Evolutionary conservation across 371 early-diverging fungal genomes (phyloP).

Genomic region (Actinomortierella wolfii): DNA sequence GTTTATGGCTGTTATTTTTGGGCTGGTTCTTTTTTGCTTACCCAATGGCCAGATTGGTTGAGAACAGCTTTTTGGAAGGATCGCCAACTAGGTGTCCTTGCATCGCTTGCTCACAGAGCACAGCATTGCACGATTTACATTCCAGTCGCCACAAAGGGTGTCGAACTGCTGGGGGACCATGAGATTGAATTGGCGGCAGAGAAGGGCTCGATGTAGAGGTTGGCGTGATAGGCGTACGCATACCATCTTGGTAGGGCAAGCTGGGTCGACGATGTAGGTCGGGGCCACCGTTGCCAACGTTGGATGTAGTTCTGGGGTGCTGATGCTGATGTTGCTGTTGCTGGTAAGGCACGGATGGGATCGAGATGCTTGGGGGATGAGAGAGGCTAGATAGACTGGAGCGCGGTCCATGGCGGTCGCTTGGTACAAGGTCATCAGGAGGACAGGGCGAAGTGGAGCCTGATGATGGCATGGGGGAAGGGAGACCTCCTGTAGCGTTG

Average conservation of each 20-base stretch:
- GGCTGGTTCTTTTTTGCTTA: slow-evolving; percentile 7
- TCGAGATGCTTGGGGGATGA: slow-evolving; percentile 30
- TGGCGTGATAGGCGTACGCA: slow-evolving; percentile 2
- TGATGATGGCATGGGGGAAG: slow-evolving; percentile 35
- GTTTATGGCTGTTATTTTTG: no score
- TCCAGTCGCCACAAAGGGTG: slow-evolving; percentile 34
- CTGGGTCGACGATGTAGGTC: slow-evolving; percentile 14
- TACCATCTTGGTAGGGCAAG: slow-evolving; percentile 1
- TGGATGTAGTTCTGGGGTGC: slow-evolving; percentile 14
- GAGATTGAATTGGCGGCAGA: neutral
- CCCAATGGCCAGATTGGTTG: slow-evolving; percentile 40
- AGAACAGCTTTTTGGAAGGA: slow-evolving; percentile 39
- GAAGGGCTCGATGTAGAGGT: neutral
- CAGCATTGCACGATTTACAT: slow-evolving; percentile 35
- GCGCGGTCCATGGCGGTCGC: slow-evolving; percentile 20
- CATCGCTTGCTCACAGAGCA: slow-evolving; percentile 43
- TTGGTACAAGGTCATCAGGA: slow-evolving; percentile 10
- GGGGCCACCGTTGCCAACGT: slow-evolving; percentile 1
- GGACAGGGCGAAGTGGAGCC: slow-evolving; percentile 17
- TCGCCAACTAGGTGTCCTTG: slow-evolving; percentile 43
- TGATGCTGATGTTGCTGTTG: slow-evolving; percentile 6
- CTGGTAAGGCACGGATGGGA: slow-evolving; percentile 16
- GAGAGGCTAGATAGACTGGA: slow-evolving; percentile 14
- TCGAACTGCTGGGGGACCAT: neutral
- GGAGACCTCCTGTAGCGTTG: slow-evolving; percentile 5